These are phyloP conservation scores for Cryptococcus amylolentus DNA, from an alignment of 1,284 basidiomycete species.

Conservation along the genomic window DNA sequence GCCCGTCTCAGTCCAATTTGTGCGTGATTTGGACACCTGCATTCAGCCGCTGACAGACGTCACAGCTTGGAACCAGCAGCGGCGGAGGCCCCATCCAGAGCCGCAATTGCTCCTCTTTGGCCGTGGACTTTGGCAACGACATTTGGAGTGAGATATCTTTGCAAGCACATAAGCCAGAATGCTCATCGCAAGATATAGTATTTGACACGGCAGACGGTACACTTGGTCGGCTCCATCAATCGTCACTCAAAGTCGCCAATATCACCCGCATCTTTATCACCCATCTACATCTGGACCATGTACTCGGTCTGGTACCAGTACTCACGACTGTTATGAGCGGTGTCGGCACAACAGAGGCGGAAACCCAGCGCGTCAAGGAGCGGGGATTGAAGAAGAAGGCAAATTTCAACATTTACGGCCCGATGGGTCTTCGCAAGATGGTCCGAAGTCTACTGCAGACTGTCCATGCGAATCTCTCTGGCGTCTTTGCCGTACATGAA, in stretches of 20 bases:
- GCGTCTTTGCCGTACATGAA: slow-evolving; percentile 77
- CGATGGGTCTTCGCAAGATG: slow-evolving; percentile 73
- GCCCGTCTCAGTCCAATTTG: slow-evolving; percentile 41
- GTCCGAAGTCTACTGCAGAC: slow-evolving; percentile 68
- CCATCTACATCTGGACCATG: slow-evolving; percentile 85
- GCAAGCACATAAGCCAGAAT: not conserved
- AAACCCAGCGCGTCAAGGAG: slow-evolving; percentile 26
- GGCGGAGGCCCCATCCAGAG: slow-evolving; percentile 47
- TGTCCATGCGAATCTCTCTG: slow-evolving; percentile 63
- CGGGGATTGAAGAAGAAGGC: slow-evolving; percentile 51
- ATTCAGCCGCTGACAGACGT: not conserved
- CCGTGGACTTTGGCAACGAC: slow-evolving; percentile 47
- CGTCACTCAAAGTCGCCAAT: slow-evolving; percentile 58
- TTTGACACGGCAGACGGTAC: slow-evolving; percentile 87
- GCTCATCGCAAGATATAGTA: slow-evolving; percentile 54
- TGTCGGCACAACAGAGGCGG: slow-evolving; percentile 45
- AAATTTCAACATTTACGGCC: slow-evolving; percentile 74
- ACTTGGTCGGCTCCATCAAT: slow-evolving; percentile 69
- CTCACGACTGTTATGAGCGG: slow-evolving; percentile 62
- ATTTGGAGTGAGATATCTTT: slow-evolving; percentile 43
- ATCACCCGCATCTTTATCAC: slow-evolving; percentile 78
- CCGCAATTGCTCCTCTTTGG: slow-evolving; percentile 48
- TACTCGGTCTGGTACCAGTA: slow-evolving; percentile 72
- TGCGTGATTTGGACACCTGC: slow-evolving; percentile 16
- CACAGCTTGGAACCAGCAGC: slow-evolving; percentile 48